Evolutionary conservation across 2,329 filamentous ascomycete species (phyloP).

Genomic region (Paecilomyces formosus): DNA sequence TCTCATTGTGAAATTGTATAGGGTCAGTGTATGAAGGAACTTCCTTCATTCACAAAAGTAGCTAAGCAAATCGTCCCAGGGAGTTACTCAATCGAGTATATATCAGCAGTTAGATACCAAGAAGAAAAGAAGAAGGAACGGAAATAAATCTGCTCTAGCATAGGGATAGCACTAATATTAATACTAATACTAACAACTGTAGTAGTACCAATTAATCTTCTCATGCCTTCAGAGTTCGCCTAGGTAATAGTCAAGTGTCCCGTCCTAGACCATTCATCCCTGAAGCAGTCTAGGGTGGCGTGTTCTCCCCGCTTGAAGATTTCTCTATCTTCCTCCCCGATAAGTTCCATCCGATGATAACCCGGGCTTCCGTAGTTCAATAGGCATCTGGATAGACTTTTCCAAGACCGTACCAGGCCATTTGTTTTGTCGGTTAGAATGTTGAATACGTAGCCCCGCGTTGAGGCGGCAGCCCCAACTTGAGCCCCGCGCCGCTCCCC

Average conservation of each 20-base stretch:
- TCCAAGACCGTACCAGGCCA: no score
- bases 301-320: neutral
- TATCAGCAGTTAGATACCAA: neutral
- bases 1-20: slow-evolving; percentile 16
- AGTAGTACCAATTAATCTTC: neutral
- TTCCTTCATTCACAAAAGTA: no score
- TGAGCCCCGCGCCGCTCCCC: neutral
- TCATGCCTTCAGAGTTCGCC: neutral
- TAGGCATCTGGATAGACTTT: no score
- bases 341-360: neutral
- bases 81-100: no score
- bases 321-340: neutral
- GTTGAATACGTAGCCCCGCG: neutral
- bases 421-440: no score
- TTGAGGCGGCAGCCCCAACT: neutral
- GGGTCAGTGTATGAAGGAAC: no score
- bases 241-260: neutral
- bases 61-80: no score
- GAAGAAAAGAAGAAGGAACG: neutral
- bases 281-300: no score
- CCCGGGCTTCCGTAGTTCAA: neutral
- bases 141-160: neutral
- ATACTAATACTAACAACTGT: neutral
- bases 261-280: neutral
- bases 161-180: neutral